These are phyloP conservation scores for Oryza officinalis DNA, from an alignment of 176 grass and related monocot genomes.

Conservation along the genomic window DNA sequence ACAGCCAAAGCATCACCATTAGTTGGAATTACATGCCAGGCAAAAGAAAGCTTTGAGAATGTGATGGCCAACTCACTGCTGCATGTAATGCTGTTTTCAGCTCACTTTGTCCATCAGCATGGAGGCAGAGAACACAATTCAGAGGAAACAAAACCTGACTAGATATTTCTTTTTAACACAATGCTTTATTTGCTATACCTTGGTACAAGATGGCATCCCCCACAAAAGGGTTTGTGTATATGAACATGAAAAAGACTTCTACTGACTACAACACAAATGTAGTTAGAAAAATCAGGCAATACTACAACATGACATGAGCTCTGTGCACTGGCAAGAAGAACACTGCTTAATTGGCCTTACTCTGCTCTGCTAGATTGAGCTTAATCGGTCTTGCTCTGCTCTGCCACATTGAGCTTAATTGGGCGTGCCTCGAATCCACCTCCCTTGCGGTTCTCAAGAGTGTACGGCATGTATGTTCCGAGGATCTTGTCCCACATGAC, in stretches of 20 bases:
- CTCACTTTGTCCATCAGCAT: conserved; percentile 12
- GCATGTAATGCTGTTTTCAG: conserved; percentile 26
- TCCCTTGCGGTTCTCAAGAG: conserved; percentile 62
- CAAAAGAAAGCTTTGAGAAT: background rate
- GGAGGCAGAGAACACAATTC: background rate
- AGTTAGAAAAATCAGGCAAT: conserved; percentile 44
- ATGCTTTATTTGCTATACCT: conserved; percentile 57
- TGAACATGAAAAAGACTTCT: conserved; percentile 46
- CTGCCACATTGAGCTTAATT: conserved; percentile 38
- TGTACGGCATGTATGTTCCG: conserved; percentile 67
- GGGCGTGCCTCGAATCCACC: conserved; percentile 61
- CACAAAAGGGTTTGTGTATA: conserved; percentile 41
- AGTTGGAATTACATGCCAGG: conserved; percentile 13
- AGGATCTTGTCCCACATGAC: conserved; percentile 78
- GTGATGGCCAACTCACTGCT: conserved; percentile 28
- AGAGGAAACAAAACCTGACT: conserved; percentile 17
- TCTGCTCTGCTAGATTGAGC: conserved; percentile 38
- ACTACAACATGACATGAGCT: background rate
- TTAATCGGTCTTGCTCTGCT: conserved; percentile 48
- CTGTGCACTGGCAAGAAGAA: background rate
- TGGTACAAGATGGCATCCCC: conserved; percentile 43
- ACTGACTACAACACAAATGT: conserved; percentile 37
- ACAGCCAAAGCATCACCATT: conserved; percentile 15
- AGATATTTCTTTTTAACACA: conserved; percentile 28
- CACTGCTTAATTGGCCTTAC: conserved; percentile 32